Evolutionary conservation across 257 asterid species (phyloP).

Genomic region (Solanum pennellii): DNA sequence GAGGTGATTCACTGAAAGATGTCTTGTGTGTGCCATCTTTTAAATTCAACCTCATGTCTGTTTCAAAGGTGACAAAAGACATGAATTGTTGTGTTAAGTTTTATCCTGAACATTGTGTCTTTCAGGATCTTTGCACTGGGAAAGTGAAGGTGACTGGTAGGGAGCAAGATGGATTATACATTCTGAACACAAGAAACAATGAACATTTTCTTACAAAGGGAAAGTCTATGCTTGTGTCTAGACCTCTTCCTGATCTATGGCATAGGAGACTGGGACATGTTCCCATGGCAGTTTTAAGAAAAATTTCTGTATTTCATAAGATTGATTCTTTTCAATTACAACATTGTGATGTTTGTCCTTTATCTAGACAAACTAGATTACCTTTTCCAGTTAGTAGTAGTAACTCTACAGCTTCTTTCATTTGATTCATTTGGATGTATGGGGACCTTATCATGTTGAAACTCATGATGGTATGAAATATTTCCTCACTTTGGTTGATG

Average conservation of each 20-base stretch:
- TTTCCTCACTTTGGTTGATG: too few relatives aligned
- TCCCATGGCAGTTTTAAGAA: too few relatives aligned
- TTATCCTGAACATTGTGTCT: neutral
- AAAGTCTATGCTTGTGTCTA: neutral
- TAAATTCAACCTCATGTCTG: neutral
- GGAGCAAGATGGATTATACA: neutral
- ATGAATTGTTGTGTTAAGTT: too few relatives aligned
- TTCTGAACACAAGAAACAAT: too few relatives aligned
- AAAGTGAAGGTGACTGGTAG: neutral
- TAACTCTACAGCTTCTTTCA: too few relatives aligned
- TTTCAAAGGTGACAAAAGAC: neutral
- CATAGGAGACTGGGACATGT: neutral
- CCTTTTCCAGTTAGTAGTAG: too few relatives aligned
- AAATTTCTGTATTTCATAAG: rapidly evolving
- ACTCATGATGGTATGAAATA: too few relatives aligned
- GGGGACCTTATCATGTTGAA: too few relatives aligned
- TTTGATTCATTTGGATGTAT: too few relatives aligned
- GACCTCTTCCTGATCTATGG: neutral
- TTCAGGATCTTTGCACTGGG: neutral
- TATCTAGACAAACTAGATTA: too few relatives aligned
- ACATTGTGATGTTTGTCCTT: too few relatives aligned
- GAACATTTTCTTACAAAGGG: too few relatives aligned
- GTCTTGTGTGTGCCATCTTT: neutral
- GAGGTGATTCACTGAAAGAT: neutral
- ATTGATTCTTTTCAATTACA: rapidly evolving